Evolutionary conservation across 192 early-diverging fungal species (phyloP).

Genomic region (Phycomyces blakesleeanus): DNA sequence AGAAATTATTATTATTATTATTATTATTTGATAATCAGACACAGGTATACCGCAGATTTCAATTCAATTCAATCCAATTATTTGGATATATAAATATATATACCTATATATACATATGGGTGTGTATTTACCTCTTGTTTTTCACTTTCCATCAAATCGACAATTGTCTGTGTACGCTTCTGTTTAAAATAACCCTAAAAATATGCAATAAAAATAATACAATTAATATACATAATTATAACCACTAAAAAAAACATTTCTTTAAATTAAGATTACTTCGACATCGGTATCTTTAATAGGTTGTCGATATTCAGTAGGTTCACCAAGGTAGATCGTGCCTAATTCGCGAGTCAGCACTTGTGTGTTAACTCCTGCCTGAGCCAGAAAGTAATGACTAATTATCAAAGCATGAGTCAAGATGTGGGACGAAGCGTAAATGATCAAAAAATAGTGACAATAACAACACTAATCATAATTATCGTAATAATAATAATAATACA

Average conservation of each 20-base stretch:
- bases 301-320: slow-evolving; percentile 71
- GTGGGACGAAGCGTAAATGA: no score
- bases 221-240: neutral
- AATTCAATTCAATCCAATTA: no score
- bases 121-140: slow-evolving; percentile 41
- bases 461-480: no score
- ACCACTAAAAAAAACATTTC: neutral
- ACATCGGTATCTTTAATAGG: slow-evolving; percentile 80
- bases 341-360: slow-evolving; percentile 58
- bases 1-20: no score
- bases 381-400: slow-evolving; percentile 66
- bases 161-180: slow-evolving; percentile 74
- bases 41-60: no score
- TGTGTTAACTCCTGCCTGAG: slow-evolving; percentile 76
- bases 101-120: neutral
- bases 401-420: neutral
- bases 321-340: slow-evolving; percentile 62
- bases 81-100: no score
- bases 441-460: no score
- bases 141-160: slow-evolving; percentile 70
- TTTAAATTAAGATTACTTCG: slow-evolving; percentile 39
- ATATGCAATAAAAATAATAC: neutral
- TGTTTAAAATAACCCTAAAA: slow-evolving; percentile 65
- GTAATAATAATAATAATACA: no score
- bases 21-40: neutral